Evolutionary conservation across 495 filamentous ascomycete genomes (phyloP).

Genomic region (Margaritispora aquatica): DNA sequence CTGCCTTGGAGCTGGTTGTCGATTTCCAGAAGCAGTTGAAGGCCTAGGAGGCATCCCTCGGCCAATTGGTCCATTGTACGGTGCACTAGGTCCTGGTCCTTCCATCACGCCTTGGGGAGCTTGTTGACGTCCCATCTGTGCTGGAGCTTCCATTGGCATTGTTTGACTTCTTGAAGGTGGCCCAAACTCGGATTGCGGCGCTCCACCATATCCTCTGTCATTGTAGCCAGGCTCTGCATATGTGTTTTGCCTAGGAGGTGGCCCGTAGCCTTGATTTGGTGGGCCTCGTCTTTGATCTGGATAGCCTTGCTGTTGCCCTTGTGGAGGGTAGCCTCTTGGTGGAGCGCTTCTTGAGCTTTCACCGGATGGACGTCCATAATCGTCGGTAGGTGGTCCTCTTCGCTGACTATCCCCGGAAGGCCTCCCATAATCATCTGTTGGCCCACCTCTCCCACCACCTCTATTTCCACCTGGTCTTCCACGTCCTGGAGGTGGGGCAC

Average conservation of each 20-base stretch:
- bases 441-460: neutral
- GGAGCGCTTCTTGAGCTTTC: conserved; percentile 19
- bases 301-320: conserved; percentile 22
- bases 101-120: conserved; percentile 15
- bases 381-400: conserved; percentile 10
- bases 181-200: conserved; percentile 18
- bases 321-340: conserved; percentile 13
- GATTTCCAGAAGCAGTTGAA: conserved; percentile 42
- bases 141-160: conserved; percentile 19
- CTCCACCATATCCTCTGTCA: conserved; percentile 18
- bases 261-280: conserved; percentile 28
- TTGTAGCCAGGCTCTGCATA: conserved; percentile 19
- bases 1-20: conserved; percentile 37
- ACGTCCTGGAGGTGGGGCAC: conserved; percentile 26
- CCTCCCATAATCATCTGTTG: conserved; percentile 16
- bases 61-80: conserved; percentile 38
- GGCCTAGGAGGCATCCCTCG: conserved; percentile 39
- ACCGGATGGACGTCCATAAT: conserved; percentile 16
- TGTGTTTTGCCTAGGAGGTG: conserved; percentile 18
- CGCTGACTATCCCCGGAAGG: conserved; percentile 1
- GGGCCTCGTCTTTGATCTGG: conserved; percentile 22
- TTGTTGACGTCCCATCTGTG: conserved; percentile 13
- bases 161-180: conserved; percentile 25
- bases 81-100: conserved; percentile 28
- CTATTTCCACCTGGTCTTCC: conserved; percentile 1